These are phyloP conservation scores for Trichoderma simmonsii DNA, from an alignment of 2,329 filamentous ascomycete species.

Conservation along the genomic window DNA sequence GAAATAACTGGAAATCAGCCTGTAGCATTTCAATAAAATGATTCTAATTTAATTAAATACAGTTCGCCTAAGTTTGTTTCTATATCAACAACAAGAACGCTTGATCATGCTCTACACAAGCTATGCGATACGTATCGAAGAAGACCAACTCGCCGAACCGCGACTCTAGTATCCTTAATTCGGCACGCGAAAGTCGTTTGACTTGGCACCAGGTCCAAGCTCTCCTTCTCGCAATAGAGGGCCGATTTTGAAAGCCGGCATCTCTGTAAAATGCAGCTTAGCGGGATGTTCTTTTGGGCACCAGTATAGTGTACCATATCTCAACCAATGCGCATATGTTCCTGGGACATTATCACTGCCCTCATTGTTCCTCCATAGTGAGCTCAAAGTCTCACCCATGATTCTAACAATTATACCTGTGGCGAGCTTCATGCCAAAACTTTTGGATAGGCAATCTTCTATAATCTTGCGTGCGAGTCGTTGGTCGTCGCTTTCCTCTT, in stretches of 20 bases:
- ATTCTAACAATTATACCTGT: conserved; percentile 52
- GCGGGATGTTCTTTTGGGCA: conserved; percentile 41
- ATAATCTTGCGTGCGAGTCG: conserved; percentile 48
- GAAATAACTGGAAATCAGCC: not conserved
- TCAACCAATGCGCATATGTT: conserved; percentile 55
- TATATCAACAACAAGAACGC: not conserved
- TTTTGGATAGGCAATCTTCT: conserved; percentile 45
- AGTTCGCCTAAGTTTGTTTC: not conserved
- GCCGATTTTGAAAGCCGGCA: conserved; percentile 41
- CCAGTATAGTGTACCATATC: conserved; percentile 49
- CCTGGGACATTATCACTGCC: conserved; percentile 47
- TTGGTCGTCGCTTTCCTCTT: conserved; percentile 40
- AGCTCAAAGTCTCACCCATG: conserved; percentile 48
- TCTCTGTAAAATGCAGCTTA: conserved; percentile 32
- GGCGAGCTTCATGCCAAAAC: conserved; percentile 55
- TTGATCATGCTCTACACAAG: not conserved
- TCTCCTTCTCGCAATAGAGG: conserved; percentile 19
- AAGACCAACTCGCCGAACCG: not conserved
- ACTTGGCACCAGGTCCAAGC: not conserved
- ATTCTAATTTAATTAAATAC: not conserved
- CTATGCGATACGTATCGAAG: not conserved
- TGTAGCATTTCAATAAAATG: not conserved
- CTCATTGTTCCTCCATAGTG: conserved; percentile 49
- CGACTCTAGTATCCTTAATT: not conserved
- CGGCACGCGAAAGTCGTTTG: not conserved